Evolutionary conservation across 257 asterid genomes (phyloP).

Genomic region (Anisodus tanguticus): DNA sequence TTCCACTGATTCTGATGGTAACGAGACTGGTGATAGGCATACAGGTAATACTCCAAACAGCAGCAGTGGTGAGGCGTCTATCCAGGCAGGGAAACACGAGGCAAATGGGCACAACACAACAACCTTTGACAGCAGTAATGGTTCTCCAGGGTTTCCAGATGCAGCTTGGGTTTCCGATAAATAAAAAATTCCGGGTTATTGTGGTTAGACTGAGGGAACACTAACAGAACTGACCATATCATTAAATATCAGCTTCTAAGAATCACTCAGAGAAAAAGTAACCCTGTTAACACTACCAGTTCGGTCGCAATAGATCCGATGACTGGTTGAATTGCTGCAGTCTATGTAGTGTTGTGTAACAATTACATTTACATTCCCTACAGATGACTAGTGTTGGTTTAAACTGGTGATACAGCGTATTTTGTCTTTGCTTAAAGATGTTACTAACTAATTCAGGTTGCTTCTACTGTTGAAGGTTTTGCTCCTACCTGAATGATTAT

Average conservation of each 20-base stretch:
- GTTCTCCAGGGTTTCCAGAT: conserved; percentile 33
- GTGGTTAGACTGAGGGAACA: conserved; percentile 10
- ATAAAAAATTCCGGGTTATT: background rate
- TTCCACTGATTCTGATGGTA: conserved; percentile 46
- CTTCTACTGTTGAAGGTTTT: conserved; percentile 1
- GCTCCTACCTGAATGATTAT: background rate
- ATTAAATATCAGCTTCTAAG: background rate
- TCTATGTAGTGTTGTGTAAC: background rate
- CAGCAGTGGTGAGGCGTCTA: conserved; percentile 33
- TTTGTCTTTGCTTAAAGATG: background rate
- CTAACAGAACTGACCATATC: conserved; percentile 25
- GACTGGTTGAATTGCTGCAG: background rate
- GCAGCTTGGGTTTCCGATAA: conserved; percentile 36
- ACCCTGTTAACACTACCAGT: background rate
- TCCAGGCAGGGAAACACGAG: conserved; percentile 34
- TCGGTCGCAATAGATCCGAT: background rate
- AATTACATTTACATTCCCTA: conserved; percentile 21
- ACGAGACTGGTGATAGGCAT: conserved; percentile 60
- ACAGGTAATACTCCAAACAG: conserved; percentile 65
- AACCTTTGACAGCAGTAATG: conserved; percentile 25
- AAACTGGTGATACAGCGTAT: background rate
- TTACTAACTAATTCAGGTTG: background rate
- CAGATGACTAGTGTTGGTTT: background rate
- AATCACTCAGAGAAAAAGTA: conserved; percentile 19
- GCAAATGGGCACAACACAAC: conserved; percentile 10